phyloP scores from a whole-genome alignment of 2,329 filamentous ascomycete species.

The Penicillium brasilianum region DNA sequence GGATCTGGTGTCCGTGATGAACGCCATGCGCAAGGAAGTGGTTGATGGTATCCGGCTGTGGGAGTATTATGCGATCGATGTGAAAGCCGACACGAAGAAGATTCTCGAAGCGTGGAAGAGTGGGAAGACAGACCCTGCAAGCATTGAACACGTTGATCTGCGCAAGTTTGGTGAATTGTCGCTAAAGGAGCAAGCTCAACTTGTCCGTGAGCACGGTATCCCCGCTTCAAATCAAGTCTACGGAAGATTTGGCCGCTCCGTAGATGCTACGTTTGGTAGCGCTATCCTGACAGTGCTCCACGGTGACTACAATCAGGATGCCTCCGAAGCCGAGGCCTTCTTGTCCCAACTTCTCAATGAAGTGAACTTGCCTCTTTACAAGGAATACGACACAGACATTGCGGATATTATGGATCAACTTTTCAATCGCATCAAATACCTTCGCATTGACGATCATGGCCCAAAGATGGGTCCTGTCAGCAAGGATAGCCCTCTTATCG shows the following conservation, averaged over 20 bases:
- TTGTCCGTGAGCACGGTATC: constrained; percentile 71
- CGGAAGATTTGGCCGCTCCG: constrained; percentile 73
- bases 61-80: constrained; percentile 90
- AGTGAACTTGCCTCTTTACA: constrained; percentile 85
- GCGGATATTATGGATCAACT: constrained; percentile 86
- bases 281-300: constrained; percentile 69
- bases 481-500: constrained; percentile 78
- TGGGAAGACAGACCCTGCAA: constrained; percentile 19
- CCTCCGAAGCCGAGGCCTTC: constrained; percentile 54
- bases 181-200: constrained; percentile 62
- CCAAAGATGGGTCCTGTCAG: constrained; percentile 84
- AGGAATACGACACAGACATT: constrained; percentile 86
- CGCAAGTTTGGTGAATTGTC: constrained; percentile 60
- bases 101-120: constrained; percentile 74
- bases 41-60: constrained; percentile 79
- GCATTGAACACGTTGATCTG: constrained; percentile 39
- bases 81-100: constrained; percentile 71
- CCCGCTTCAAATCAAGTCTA: constrained; percentile 74
- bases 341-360: constrained; percentile 73
- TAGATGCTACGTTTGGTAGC: constrained; percentile 73
- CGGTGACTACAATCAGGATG: constrained; percentile 67
- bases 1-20: constrained; percentile 82
- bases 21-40: constrained; percentile 79
- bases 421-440: constrained; percentile 93
- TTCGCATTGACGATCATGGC: constrained; percentile 88